phyloP scores from a whole-genome alignment of 306 rosid species.

The Quercus ilex region DNA sequence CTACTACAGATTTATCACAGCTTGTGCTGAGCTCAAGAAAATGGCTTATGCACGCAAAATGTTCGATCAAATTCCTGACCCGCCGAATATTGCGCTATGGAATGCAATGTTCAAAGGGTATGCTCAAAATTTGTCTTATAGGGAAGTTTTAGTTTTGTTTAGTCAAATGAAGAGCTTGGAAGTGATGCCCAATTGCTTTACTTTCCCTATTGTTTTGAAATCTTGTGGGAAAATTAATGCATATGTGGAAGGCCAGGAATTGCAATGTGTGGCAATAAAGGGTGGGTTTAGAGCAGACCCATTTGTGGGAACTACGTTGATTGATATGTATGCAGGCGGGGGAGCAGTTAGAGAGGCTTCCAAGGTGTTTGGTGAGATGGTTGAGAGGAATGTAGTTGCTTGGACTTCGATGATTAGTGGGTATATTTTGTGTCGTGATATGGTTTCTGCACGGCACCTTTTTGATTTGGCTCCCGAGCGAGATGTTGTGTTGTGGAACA shows the following conservation, averaged over 20 bases:
- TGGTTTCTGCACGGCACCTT: slow-evolving; percentile 49
- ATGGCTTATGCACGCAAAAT: too few relatives aligned
- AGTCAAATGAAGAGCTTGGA: too few relatives aligned
- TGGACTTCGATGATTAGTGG: slow-evolving; percentile 72
- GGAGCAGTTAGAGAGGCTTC: slow-evolving; percentile 48
- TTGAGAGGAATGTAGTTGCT: slow-evolving; percentile 61
- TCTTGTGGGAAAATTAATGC: slow-evolving; percentile 48
- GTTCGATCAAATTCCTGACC: too few relatives aligned
- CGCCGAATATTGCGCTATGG: too few relatives aligned
- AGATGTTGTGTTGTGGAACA: slow-evolving; percentile 72
- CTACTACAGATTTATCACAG: too few relatives aligned
- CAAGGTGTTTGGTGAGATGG: slow-evolving; percentile 63
- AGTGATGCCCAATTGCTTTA: slow-evolving; percentile 49
- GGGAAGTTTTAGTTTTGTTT: too few relatives aligned
- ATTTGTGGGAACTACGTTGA: slow-evolving; percentile 51
- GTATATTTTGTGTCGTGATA: slow-evolving; percentile 43
- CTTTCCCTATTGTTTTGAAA: slow-evolving; percentile 61
- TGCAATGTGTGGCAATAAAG: slow-evolving; percentile 54
- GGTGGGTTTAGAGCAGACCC: slow-evolving; percentile 48
- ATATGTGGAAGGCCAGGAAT: slow-evolving; percentile 47
- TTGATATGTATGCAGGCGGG: slow-evolving; percentile 53
- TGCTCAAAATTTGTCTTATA: too few relatives aligned
- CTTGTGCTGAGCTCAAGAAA: too few relatives aligned
- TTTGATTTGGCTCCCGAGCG: slow-evolving; percentile 67
- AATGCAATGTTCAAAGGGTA: too few relatives aligned